Conservation (phyloP, 306 rosid genomes). For the Boehmeria nivea region DNA sequence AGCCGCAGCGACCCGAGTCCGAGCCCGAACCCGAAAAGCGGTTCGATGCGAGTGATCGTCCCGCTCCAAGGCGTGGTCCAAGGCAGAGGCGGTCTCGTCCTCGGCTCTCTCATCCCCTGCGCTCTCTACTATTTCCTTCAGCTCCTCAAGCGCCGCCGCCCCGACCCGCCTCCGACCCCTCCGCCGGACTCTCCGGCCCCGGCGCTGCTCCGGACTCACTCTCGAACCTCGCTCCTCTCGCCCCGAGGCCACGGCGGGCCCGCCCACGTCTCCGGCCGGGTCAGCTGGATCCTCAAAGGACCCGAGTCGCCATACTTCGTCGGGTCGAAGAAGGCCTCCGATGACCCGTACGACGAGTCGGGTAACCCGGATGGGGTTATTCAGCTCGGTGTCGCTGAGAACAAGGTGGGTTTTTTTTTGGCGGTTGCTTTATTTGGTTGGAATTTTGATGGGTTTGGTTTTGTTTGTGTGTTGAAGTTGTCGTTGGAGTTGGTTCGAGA, state of each 20-base stretch:
- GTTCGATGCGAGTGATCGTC: conserved; percentile 78
- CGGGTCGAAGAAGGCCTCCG: conserved; percentile 44
- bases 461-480: conserved; percentile 33
- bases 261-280: conserved; percentile 49
- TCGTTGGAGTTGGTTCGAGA: conserved; percentile 56
- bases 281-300: conserved; percentile 28
- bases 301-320: conserved; percentile 45
- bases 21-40: conserved; percentile 15
- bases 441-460: not conserved
- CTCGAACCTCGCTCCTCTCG: conserved; percentile 42
- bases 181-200: conserved; percentile 16
- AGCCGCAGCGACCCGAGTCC: conserved; percentile 8
- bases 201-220: conserved; percentile 43
- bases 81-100: conserved; percentile 80
- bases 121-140: conserved; percentile 84
- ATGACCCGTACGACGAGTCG: conserved; percentile 53
- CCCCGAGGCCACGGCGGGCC: conserved; percentile 41
- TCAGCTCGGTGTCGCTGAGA: conserved; percentile 63
- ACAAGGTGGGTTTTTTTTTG: conserved; percentile 48
- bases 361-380: conserved; percentile 63
- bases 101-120: conserved; percentile 88
- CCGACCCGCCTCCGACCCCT: conserved; percentile 26
- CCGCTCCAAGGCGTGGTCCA: conserved; percentile 90
- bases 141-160: conserved; percentile 52
- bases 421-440: not conserved